Evolutionary conservation across 1,139 yeast genomes (phyloP).

Genomic region (Kodamaea sp.): DNA sequence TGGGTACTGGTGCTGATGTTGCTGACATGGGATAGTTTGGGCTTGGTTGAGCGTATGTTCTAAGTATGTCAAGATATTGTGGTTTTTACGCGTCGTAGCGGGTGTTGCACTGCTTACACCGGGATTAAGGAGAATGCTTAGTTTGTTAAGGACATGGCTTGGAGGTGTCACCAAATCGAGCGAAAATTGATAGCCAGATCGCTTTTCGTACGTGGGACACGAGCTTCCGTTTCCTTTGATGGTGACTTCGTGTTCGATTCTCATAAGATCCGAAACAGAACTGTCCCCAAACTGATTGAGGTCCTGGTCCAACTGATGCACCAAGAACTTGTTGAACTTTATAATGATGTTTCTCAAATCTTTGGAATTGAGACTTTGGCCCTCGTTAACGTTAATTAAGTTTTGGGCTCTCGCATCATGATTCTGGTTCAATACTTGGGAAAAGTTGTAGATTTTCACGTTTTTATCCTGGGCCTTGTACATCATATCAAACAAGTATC

Average conservation of each 20-base stretch:
- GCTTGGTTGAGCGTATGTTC: slow-evolving; percentile 23
- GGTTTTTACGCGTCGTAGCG: slow-evolving; percentile 20
- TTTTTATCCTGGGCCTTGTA: slow-evolving; percentile 70
- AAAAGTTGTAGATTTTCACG: slow-evolving; percentile 76
- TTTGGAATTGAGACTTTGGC: slow-evolving; percentile 35
- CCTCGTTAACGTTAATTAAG: slow-evolving; percentile 52
- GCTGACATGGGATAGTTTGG: slow-evolving; percentile 18
- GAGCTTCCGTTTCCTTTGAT: slow-evolving; percentile 40
- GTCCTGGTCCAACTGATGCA: slow-evolving; percentile 47
- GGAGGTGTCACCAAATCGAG: slow-evolving; percentile 42
- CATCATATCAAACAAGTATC: slow-evolving; percentile 90
- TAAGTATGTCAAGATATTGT: slow-evolving; percentile 23
- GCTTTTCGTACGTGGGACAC: slow-evolving; percentile 36
- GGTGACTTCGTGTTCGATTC: slow-evolving; percentile 41
- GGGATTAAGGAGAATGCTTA: slow-evolving; percentile 27
- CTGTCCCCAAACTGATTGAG: slow-evolving; percentile 33
- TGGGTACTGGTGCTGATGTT: slow-evolving; percentile 16
- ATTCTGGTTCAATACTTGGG: slow-evolving; percentile 45
- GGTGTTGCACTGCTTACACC: slow-evolving; percentile 12
- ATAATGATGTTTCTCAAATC: slow-evolving; percentile 47
- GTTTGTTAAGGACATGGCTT: slow-evolving; percentile 23
- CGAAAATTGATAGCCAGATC: slow-evolving; percentile 31
- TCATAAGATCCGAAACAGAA: slow-evolving; percentile 24
- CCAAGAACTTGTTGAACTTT: slow-evolving; percentile 58
- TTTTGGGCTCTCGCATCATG: slow-evolving; percentile 51